These are phyloP conservation scores for Aureobasidium sp. DNA, from an alignment of 2,329 filamentous ascomycete genomes.

Conservation along the genomic window DNA sequence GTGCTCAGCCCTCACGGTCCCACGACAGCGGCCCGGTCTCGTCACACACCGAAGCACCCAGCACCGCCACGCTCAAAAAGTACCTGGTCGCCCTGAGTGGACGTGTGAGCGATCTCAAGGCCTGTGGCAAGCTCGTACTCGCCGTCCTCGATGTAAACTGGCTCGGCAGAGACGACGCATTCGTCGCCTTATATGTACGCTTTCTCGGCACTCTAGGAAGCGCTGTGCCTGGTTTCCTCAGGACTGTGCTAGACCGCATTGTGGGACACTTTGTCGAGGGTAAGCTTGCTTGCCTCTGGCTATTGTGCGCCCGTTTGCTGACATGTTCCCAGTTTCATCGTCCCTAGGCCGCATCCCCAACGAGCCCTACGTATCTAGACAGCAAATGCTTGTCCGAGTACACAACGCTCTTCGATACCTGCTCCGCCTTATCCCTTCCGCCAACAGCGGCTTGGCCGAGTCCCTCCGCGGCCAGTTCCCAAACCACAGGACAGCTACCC, in stretches of 20 bases:
- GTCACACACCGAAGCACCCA: slow-evolving; percentile 35
- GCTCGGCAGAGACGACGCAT: slow-evolving; percentile 52
- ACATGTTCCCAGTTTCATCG: slow-evolving; percentile 40
- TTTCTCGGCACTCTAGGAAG: slow-evolving; percentile 61
- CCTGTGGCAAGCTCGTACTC: slow-evolving; percentile 49
- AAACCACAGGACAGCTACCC: slow-evolving; percentile 55
- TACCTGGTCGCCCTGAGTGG: slow-evolving; percentile 50
- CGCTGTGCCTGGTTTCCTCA: slow-evolving; percentile 71
- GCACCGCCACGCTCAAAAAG: slow-evolving; percentile 44
- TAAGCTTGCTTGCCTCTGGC: slow-evolving; percentile 28
- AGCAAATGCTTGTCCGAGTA: slow-evolving; percentile 61
- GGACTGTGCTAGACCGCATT: slow-evolving; percentile 67
- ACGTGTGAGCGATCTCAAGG: slow-evolving; percentile 47
- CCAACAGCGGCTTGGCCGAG: slow-evolving; percentile 59
- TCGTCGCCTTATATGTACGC: slow-evolving; percentile 47
- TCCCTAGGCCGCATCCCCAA: slow-evolving; percentile 45
- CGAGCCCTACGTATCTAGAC: slow-evolving; percentile 49
- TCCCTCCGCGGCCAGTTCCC: slow-evolving; percentile 25
- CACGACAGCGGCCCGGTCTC: slow-evolving; percentile 16
- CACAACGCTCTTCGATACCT: slow-evolving; percentile 70
- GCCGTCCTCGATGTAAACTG: slow-evolving; percentile 51
- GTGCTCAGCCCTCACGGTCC: slow-evolving; percentile 31
- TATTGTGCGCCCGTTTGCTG: slow-evolving; percentile 21
- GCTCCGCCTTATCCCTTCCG: slow-evolving; percentile 71
- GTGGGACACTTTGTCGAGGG: slow-evolving; percentile 63